Evolutionary conservation across 371 early-diverging fungal species (phyloP).

Genomic region (Mortierella sp.): DNA sequence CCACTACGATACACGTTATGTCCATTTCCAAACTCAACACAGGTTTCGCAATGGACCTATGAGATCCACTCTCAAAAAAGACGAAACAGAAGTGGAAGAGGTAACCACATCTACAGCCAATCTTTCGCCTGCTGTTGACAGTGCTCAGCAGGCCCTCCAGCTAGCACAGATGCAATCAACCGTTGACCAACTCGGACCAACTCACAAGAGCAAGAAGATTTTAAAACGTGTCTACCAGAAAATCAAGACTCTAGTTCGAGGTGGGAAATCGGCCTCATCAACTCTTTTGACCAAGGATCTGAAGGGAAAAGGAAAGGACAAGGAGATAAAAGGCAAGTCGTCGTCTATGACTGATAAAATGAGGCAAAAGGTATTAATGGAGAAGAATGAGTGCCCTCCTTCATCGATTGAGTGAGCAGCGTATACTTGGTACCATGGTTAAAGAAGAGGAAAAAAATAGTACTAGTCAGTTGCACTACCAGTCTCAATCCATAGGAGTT

Average conservation of each 20-base stretch:
- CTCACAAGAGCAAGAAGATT: not conserved
- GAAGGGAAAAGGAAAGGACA: not conserved
- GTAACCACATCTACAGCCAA: too few species aligned
- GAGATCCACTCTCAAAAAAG: too few species aligned
- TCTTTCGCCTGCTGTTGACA: too few species aligned
- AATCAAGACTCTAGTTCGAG: not conserved
- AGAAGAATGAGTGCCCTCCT: not conserved
- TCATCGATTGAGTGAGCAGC: not conserved
- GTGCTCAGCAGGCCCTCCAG: too few species aligned
- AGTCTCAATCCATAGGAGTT: too few species aligned
- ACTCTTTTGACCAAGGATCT: not conserved
- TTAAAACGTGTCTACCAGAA: not conserved
- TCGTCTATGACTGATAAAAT: not conserved
- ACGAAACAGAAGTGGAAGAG: too few species aligned
- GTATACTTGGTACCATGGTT: too few species aligned
- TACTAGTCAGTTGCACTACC: too few species aligned
- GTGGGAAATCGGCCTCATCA: not conserved
- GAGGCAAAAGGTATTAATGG: not conserved
- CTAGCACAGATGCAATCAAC: too few species aligned
- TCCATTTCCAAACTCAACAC: not conserved
- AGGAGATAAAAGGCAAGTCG: not conserved
- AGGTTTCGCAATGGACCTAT: too few species aligned
- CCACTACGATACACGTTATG: conserved; percentile 6
- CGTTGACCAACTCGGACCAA: not conserved
- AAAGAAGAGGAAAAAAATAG: too few species aligned